Percentiles rank a stretch among this genome's conserved stretches.
phyloP scores from a whole-genome alignment of 805 yeast genomes.

The Candida andamanensis region DNA sequence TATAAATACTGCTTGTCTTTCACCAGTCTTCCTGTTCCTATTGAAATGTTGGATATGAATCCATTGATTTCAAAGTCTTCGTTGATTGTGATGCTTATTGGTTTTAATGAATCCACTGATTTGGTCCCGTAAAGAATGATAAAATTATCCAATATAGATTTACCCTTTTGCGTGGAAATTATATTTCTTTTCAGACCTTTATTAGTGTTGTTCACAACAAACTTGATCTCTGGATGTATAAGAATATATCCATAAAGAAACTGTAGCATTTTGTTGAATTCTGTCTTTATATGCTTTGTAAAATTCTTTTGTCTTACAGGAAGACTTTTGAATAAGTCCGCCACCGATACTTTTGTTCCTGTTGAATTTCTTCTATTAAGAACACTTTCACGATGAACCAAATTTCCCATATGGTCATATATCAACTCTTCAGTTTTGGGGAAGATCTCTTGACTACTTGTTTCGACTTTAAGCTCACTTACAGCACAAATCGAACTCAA shows the following conservation, averaged over 20 bases:
- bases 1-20: conserved; percentile 72
- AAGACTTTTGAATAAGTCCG: conserved; percentile 56
- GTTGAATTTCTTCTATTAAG: conserved; percentile 37
- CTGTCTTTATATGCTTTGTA: conserved; percentile 59
- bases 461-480: conserved; percentile 42
- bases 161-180: conserved; percentile 52
- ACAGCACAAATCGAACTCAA: conserved; percentile 64
- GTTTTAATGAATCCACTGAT: conserved; percentile 53
- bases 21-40: conserved; percentile 63
- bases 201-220: conserved; percentile 48
- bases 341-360: conserved; percentile 66
- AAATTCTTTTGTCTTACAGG: conserved; percentile 84
- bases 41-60: conserved; percentile 65
- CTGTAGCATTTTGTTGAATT: conserved; percentile 62
- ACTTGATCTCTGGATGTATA: conserved; percentile 51
- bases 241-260: conserved; percentile 66
- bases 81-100: conserved; percentile 36
- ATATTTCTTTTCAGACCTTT: conserved; percentile 44
- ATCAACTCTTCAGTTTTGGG: conserved; percentile 57
- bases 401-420: conserved; percentile 51
- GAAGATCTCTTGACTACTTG: conserved; percentile 41
- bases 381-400: conserved; percentile 29
- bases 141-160: conserved; percentile 45
- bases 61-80: conserved; percentile 47
- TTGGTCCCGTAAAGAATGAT: conserved; percentile 66